These are phyloP conservation scores for Eutypa lata DNA, from an alignment of 2,329 filamentous ascomycete species.

Conservation along the genomic window DNA sequence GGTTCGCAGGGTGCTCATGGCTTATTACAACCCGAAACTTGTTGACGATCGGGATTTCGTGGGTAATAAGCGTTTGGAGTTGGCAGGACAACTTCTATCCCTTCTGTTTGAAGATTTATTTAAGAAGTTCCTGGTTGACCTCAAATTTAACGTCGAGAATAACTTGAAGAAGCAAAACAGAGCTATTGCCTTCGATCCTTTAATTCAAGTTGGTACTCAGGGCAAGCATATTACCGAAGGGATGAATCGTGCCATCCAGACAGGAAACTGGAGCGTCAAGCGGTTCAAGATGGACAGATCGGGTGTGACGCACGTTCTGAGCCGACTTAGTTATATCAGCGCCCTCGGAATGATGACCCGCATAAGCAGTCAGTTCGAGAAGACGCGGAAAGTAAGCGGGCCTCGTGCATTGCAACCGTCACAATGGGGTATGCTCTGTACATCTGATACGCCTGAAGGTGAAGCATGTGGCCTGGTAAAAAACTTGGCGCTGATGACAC, in stretches of 20 bases:
- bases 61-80: conserved; percentile 91
- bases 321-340: conserved; percentile 91
- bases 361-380: conserved; percentile 98
- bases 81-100: conserved; percentile 91
- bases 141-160: conserved; percentile 94
- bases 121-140: conserved; percentile 86
- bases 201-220: conserved; percentile 78
- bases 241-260: conserved; percentile 94
- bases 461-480: conserved; percentile 98
- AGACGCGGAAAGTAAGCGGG: conserved; percentile 93
- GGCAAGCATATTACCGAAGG: conserved; percentile 86
- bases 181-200: conserved; percentile 83
- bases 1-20: conserved; percentile 94
- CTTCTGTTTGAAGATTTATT: conserved; percentile 96
- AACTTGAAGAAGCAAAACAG: conserved; percentile 90
- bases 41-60: conserved; percentile 98
- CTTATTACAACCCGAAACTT: conserved; percentile 80
- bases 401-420: conserved; percentile 94
- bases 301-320: conserved; percentile 93
- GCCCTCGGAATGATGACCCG: conserved; percentile 99
- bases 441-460: conserved; percentile 96
- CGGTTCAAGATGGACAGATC: conserved; percentile 98
- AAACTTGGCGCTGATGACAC: conserved; percentile 97
- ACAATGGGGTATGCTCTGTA: conserved; percentile 97
- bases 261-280: conserved; percentile 96